Evolutionary conservation across 108 stramenopile species (phyloP).

Genomic region (Nitzschia inconspicua): DNA sequence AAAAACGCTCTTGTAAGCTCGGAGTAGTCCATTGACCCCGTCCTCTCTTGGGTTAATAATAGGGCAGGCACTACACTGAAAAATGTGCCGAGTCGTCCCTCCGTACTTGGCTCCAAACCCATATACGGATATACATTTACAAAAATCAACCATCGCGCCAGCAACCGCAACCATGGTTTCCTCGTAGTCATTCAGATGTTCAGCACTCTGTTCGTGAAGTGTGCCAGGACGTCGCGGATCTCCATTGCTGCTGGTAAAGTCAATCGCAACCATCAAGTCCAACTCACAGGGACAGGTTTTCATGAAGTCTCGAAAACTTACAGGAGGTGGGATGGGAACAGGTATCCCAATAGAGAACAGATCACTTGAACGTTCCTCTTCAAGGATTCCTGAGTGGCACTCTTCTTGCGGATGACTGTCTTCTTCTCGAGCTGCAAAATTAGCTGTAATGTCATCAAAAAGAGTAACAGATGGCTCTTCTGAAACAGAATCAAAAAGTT

Average conservation of each 20-base stretch:
- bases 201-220: slow-evolving; percentile 9
- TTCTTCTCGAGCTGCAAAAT: slow-evolving; percentile 3
- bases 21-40: slow-evolving; percentile 60
- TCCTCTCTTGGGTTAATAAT: slow-evolving; percentile 24
- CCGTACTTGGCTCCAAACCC: slow-evolving; percentile 85
- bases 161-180: slow-evolving; percentile 63
- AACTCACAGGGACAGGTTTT: slow-evolving; percentile 14
- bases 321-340: slow-evolving; percentile 11
- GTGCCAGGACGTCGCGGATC: slow-evolving; percentile 30
- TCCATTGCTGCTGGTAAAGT: slow-evolving; percentile 65
- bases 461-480: neutral
- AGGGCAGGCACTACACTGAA: slow-evolving; percentile 55
- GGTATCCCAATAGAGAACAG: neutral
- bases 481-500: neutral
- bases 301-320: slow-evolving; percentile 17
- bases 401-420: neutral
- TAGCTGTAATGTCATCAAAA: neutral
- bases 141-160: slow-evolving; percentile 39
- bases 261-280: slow-evolving; percentile 61
- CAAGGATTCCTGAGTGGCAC: too few species aligned
- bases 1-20: slow-evolving; percentile 60
- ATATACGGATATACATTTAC: slow-evolving; percentile 45
- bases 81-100: slow-evolving; percentile 52
- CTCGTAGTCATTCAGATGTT: slow-evolving; percentile 50
- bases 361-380: neutral